Base-by-base conservation (phyloP, 2,329 filamentous ascomycete genomes). In the Parascedosporium putredinis region DNA sequence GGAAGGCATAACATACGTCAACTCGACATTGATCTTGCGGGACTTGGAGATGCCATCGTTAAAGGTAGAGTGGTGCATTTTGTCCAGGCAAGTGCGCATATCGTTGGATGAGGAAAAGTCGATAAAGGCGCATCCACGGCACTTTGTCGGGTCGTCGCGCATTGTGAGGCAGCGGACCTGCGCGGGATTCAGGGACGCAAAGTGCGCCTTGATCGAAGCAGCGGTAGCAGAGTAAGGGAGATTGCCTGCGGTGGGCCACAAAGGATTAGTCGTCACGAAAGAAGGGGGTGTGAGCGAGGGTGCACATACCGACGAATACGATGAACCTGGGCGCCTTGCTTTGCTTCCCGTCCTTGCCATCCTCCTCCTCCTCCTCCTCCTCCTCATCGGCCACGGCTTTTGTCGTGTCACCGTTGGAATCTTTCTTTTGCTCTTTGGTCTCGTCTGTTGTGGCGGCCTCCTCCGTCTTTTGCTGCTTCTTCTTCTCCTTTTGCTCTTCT, bases 41-140 rank as follows among this genome's bases (percentile, higher is more conserved):
- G 81, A 69, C 14, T 70, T 63, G 38, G 68, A 72, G 14, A 67
- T 54, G 55, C 72, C 70, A 66, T 82, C 72, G 62, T 73, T 66
- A 62, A 96, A 94, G 55, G 76, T 75, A 52, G 81, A 85, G 69
- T 96, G 90, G 68, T 97, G 90, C 68, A 91, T 91, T 55, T 88
- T 81, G 66, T 90, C 87, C 53, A 97, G 74, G 62, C 88, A 95
- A 27, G 88, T 93, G 73, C 94, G 86, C 88, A 95, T 94, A 62
- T 85, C 81, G 67, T 90, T 86, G 68, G 83, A 94, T 57, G 81
- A 77, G 55, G 81, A 81, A 62, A 96, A 97, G 66, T 97, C 91
- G 58, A 97, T 73, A 65, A 96, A 95, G 5, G 87, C 88, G 59
- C 86, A 84, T 31, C 88, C 87, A 57, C 84, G 84, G 60, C 79